Conservation (phyloP, 2,329 filamentous ascomycete genomes). For the Exserohilum rostratum region DNA sequence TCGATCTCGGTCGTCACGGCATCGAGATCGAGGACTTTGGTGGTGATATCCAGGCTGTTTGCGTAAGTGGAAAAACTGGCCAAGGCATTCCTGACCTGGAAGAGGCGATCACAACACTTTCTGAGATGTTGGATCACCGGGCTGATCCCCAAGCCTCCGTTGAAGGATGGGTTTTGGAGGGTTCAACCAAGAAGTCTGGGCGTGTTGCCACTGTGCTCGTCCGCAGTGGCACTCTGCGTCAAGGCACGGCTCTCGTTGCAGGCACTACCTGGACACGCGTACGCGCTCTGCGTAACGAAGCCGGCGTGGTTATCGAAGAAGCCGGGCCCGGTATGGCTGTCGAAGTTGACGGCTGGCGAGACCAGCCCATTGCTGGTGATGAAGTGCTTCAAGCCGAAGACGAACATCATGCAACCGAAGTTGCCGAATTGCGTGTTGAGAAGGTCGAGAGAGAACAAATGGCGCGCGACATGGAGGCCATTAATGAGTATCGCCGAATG, state of each 20-base stretch:
- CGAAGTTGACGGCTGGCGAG: conserved; percentile 93
- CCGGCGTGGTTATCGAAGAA: conserved; percentile 71
- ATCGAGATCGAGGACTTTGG: conserved; percentile 95
- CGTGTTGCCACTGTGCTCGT: conserved; percentile 89
- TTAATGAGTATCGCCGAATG: conserved; percentile 68
- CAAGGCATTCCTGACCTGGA: conserved; percentile 90
- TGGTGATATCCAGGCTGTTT: conserved; percentile 90
- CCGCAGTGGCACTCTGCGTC: conserved; percentile 80
- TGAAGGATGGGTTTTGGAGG: conserved; percentile 94
- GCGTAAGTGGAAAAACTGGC: conserved; percentile 92
- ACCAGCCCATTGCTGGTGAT: conserved; percentile 83
- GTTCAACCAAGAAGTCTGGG: conserved; percentile 82
- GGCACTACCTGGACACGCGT: conserved; percentile 88
- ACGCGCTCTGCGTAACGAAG: conserved; percentile 84
- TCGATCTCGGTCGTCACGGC: conserved; percentile 80
- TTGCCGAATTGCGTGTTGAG: conserved; percentile 77
- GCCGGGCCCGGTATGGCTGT: conserved; percentile 88
- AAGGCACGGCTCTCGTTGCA: conserved; percentile 83
- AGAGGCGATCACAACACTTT: conserved; percentile 83
- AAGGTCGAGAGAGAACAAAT: conserved; percentile 70
- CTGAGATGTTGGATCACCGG: conserved; percentile 88
- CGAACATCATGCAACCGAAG: conserved; percentile 78
- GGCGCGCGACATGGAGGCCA: conserved; percentile 73
- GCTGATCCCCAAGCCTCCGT: conserved; percentile 77
- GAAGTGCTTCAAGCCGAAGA: conserved; percentile 81